A percentile compares a stretch with the other conserved stretches of the same genome.
Conservation (phyloP, 2,329 filamentous ascomycete genomes). For the Aspergillus melleus region DNA sequence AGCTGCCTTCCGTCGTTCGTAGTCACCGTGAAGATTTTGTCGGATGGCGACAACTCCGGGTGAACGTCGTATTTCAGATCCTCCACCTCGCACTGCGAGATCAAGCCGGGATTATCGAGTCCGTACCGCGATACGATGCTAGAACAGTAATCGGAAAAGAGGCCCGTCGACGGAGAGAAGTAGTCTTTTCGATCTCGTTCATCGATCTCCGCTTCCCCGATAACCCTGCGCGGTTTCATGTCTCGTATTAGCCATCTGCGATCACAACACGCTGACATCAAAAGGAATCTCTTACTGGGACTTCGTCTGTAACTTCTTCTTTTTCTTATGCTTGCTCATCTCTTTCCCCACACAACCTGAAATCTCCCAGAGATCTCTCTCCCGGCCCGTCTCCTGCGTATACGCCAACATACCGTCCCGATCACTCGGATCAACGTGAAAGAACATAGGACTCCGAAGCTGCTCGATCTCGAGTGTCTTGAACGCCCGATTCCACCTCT, state of each 20-base stretch:
- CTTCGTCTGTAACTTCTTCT: constrained; percentile 64
- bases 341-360: constrained; percentile 75
- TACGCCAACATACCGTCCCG: constrained; percentile 71
- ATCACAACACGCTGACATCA: no score
- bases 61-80: constrained; percentile 62
- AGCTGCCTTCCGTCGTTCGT: constrained; percentile 55
- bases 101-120: constrained; percentile 52
- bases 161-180: constrained; percentile 61
- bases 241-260: not conserved
- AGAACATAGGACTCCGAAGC: constrained; percentile 78
- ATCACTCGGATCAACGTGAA: constrained; percentile 75
- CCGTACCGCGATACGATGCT: constrained; percentile 60
- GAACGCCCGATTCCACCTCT: constrained; percentile 70
- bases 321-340: constrained; percentile 72
- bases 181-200: constrained; percentile 69
- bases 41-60: constrained; percentile 41
- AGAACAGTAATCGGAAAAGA: constrained; percentile 64
- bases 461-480: constrained; percentile 67
- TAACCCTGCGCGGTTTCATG: constrained; percentile 15
- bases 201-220: constrained; percentile 56
- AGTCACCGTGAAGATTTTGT: constrained; percentile 65
- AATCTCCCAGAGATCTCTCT: constrained; percentile 68
- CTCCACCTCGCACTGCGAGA: constrained; percentile 61
- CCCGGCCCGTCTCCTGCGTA: constrained; percentile 61
- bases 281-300: constrained; percentile 5